Percentiles rank a stretch among this genome's conserved stretches.
Conservation (phyloP, 192 early-diverging fungal genomes). For the Backusella liffmaniae region DNA sequence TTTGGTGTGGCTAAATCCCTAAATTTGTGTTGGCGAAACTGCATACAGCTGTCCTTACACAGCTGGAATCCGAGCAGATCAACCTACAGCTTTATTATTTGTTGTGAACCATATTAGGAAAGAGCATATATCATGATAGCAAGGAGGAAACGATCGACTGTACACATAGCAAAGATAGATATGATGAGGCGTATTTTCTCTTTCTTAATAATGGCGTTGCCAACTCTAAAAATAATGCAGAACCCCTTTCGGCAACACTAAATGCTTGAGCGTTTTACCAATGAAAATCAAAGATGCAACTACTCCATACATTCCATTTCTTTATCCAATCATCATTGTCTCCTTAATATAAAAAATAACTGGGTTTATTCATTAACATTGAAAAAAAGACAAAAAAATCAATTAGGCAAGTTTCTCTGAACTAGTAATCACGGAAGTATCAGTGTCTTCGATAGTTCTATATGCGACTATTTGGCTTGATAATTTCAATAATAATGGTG, state of each 20-base stretch:
- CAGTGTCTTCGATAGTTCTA: neutral
- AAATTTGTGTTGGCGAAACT: neutral
- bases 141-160: neutral
- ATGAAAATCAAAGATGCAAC: neutral
- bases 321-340: neutral
- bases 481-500: constrained; percentile 53
- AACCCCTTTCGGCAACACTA: neutral
- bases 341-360: constrained; percentile 4
- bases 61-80: neutral
- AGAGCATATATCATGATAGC: neutral
- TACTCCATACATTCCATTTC: neutral
- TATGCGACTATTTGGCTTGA: neutral
- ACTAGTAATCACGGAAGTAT: neutral
- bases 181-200: neutral
- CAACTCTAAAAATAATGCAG: constrained; percentile 4
- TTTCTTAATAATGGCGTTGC: neutral
- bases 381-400: neutral
- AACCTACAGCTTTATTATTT: neutral
- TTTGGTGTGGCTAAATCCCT: neutral
- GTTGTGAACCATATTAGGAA: neutral
- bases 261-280: constrained; percentile 1
- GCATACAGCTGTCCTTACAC: neutral
- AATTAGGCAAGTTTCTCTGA: neutral
- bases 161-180: neutral
- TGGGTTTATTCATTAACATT: neutral